phyloP scores from a whole-genome alignment of 371 early-diverging fungal species.

The Mortierella sp. region DNA sequence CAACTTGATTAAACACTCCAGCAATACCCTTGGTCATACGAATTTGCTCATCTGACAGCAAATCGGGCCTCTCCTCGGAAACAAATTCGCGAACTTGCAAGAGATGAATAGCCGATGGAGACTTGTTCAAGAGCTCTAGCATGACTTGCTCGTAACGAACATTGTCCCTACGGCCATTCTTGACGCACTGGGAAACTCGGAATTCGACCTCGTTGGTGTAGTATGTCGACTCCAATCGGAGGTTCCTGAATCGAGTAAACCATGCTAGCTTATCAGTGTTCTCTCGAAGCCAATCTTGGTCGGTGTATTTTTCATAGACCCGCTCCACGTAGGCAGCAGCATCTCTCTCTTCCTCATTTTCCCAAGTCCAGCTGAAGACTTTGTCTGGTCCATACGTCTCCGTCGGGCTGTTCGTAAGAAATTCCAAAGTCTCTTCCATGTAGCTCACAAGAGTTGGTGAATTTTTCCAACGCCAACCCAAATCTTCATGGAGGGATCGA shows the following conservation, averaged over 20 bases:
- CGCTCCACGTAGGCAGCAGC: constrained; percentile 3
- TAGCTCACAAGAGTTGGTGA: constrained; percentile 40
- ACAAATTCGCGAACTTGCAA: constrained; percentile 14
- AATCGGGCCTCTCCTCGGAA: constrained; percentile 11
- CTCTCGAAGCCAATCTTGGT: constrained; percentile 16
- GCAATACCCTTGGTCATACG: constrained; percentile 20
- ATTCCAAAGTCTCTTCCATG: constrained; percentile 14
- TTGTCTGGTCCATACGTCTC: constrained; percentile 23
- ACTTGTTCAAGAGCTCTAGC: constrained; percentile 20
- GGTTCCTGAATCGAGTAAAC: constrained; percentile 18
- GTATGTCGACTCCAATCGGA: constrained; percentile 21
- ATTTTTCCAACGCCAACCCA: constrained; percentile 49
- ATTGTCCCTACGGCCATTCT: constrained; percentile 22
- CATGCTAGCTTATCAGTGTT: constrained; percentile 22
- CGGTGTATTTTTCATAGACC: constrained; percentile 8
- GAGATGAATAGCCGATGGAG: constrained; percentile 32
- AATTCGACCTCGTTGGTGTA: constrained; percentile 1
- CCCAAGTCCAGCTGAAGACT: constrained; percentile 23
- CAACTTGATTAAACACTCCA: constrained; percentile 41
- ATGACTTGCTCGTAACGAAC: constrained; percentile 18
- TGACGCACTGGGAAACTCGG: constrained; percentile 11
- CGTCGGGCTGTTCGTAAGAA: constrained; percentile 17
- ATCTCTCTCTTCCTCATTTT: background rate
- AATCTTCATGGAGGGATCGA: background rate
- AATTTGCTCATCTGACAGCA: constrained; percentile 31